A percentile compares a stretch with the other conserved stretches of the same genome.
phyloP scores from a whole-genome alignment of 2,329 filamentous ascomycete genomes.

The Torrubiella hemipterigena region DNA sequence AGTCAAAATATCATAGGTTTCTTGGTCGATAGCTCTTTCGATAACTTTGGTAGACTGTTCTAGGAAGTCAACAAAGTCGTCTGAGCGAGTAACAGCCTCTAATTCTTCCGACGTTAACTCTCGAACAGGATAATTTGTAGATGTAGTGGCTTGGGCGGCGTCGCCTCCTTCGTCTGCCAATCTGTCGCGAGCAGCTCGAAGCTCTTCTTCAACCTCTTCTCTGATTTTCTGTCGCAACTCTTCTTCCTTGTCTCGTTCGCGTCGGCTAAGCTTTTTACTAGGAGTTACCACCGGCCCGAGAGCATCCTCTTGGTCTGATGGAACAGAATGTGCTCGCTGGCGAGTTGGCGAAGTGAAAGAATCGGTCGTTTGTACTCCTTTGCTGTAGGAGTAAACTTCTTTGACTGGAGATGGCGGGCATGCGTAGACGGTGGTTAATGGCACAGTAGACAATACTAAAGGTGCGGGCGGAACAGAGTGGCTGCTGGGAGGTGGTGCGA shows the following conservation, averaged over 20 bases:
- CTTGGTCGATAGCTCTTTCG: conserved; percentile 85
- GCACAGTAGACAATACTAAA: conserved; percentile 63
- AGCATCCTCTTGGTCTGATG: conserved; percentile 50
- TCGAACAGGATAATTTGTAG: conserved; percentile 61
- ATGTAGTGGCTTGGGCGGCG: conserved; percentile 11
- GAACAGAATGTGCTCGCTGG: conserved; percentile 24
- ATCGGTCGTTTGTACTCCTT: conserved; percentile 84
- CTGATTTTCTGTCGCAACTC: conserved; percentile 76
- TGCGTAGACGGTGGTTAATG: conserved; percentile 70
- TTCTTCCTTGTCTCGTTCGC: conserved; percentile 75
- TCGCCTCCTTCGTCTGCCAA: conserved; percentile 32
- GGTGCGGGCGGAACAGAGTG: conserved; percentile 29
- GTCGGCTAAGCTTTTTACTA: conserved; percentile 65
- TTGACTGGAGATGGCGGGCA: conserved; percentile 62
- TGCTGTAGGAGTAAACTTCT: conserved; percentile 93
- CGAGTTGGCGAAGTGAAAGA: conserved; percentile 50
- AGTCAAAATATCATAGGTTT: conserved; percentile 82
- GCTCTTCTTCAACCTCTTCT: conserved; percentile 84
- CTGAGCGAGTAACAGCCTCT: conserved; percentile 77
- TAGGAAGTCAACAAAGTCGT: conserved; percentile 90
- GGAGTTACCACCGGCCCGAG: conserved; percentile 44
- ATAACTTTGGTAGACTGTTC: conserved; percentile 95
- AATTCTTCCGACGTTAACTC: conserved; percentile 76
- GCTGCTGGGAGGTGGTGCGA: conserved; percentile 32
- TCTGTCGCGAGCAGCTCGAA: conserved; percentile 58